These are phyloP conservation scores for Butyriboletus loyo DNA, from an alignment of 768 basidiomycete species.

Conservation along the genomic window DNA sequence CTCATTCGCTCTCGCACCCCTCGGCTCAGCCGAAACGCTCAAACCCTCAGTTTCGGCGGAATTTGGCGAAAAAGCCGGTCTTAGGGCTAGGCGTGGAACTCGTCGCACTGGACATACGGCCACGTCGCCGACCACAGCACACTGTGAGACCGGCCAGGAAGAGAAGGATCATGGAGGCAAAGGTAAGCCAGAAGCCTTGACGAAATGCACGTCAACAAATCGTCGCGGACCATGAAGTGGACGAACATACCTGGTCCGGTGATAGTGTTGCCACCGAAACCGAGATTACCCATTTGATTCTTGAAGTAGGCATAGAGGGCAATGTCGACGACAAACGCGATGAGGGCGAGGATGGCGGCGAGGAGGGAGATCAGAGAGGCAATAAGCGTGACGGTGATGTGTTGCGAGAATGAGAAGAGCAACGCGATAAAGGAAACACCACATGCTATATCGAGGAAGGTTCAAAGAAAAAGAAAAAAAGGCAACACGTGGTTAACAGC, in stretches of 20 bases:
- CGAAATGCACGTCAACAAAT: not conserved
- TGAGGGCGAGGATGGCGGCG: constrained; percentile 62
- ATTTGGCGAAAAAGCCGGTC: constrained; percentile 32
- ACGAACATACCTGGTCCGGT: constrained; percentile 58
- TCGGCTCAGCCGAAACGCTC: not conserved
- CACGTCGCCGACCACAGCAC: constrained; percentile 62
- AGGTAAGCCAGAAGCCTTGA: constrained; percentile 76
- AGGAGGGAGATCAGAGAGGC: constrained; percentile 58
- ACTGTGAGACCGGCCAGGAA: constrained; percentile 65
- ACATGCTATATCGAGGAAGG: constrained; percentile 31
- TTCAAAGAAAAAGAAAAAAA: not conserved
- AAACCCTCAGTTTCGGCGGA: constrained; percentile 34
- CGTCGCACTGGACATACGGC: constrained; percentile 45
- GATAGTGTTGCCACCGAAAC: constrained; percentile 41
- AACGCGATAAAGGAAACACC: constrained; percentile 64
- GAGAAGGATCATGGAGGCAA: constrained; percentile 61
- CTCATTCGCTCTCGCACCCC: too few relatives aligned
- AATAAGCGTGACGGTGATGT: constrained; percentile 43
- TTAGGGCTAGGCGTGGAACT: constrained; percentile 21
- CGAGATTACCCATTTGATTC: constrained; percentile 53
- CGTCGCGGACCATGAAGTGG: not conserved
- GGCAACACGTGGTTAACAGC: constrained; percentile 3
- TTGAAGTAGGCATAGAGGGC: constrained; percentile 64
- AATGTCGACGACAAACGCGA: constrained; percentile 76
- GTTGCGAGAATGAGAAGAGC: constrained; percentile 57